phyloP scores from a whole-genome alignment of 2,329 filamentous ascomycete genomes.

The Alternaria sp. region DNA sequence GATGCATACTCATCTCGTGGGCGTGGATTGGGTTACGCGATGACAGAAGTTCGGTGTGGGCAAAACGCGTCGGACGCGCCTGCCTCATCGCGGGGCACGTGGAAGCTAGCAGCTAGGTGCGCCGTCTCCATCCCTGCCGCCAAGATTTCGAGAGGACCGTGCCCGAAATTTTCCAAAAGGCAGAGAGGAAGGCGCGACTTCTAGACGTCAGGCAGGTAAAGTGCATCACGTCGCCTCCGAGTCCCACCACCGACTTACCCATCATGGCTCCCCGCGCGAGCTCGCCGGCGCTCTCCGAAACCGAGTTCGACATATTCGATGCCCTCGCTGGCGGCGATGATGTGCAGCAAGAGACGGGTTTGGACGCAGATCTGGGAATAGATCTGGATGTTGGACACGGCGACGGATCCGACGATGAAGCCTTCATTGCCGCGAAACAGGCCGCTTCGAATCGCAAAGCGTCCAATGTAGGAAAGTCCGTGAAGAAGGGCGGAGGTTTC shows the following conservation, averaged over 20 bases:
- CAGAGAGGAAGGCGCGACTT: conserved; percentile 5
- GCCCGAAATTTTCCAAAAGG: conserved; percentile 33
- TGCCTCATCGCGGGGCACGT: conserved; percentile 33
- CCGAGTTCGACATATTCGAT: conserved; percentile 87
- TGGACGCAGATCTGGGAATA: conserved; percentile 49
- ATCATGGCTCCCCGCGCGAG: conserved; percentile 76
- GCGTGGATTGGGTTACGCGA: conserved; percentile 18
- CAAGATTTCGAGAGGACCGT: conserved; percentile 39
- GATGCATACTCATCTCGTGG: conserved; percentile 32
- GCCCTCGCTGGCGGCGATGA: conserved; percentile 73
- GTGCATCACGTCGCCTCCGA: conserved; percentile 19
- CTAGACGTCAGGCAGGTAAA: conserved; percentile 17
- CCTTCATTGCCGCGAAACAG: conserved; percentile 89
- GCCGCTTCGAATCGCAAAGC: conserved; percentile 87
- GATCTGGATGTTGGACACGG: conserved; percentile 59
- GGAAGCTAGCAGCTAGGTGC: conserved; percentile 7
- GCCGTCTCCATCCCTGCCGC: conserved; percentile 23
- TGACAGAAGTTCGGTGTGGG: conserved; percentile 21
- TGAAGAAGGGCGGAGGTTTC: conserved; percentile 96
- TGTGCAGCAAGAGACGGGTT: conserved; percentile 51
- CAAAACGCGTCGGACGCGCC: conserved; percentile 45
- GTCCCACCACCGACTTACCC: conserved; percentile 2
- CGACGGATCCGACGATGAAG: conserved; percentile 74
- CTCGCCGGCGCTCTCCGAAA: conserved; percentile 87
- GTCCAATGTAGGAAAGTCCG: conserved; percentile 79